Conservation (phyloP, 129 eudicot genomes). For the Ambrosia artemisiifolia region DNA sequence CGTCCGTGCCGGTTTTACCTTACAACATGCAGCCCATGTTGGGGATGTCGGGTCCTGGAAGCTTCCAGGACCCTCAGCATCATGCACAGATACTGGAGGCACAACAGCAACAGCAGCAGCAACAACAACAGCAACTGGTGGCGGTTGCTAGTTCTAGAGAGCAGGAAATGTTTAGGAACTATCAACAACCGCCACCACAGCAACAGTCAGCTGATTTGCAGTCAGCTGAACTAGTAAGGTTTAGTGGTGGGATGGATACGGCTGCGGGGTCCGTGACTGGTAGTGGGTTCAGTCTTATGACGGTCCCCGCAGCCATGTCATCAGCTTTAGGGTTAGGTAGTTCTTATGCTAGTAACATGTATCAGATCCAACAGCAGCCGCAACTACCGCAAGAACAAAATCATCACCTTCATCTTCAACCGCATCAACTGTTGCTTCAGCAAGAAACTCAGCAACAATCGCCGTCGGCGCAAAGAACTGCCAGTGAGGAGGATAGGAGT, state of each 20-base stretch:
- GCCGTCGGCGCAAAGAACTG: not conserved
- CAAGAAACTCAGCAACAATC: constrained; percentile 25
- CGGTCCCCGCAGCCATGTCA: constrained; percentile 18
- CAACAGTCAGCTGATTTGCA: not conserved
- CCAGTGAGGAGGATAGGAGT: constrained; percentile 29
- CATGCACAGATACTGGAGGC: constrained; percentile 22
- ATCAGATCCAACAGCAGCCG: constrained; percentile 38
- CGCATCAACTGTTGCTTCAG: constrained; percentile 24
- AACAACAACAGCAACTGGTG: constrained; percentile 39
- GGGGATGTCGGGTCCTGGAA: constrained; percentile 26
- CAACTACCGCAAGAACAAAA: constrained; percentile 9
- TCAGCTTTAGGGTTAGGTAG: constrained; percentile 43
- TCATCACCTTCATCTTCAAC: constrained; percentile 18
- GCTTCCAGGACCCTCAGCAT: constrained; percentile 15
- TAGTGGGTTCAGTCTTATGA: constrained; percentile 15
- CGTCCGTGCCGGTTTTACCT: constrained; percentile 32
- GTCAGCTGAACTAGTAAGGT: constrained; percentile 16
- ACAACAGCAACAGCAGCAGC: constrained; percentile 5
- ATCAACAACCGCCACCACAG: constrained; percentile 12
- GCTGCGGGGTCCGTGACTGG: constrained; percentile 25
- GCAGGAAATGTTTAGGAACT: constrained; percentile 24
- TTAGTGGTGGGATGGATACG: constrained; percentile 24
- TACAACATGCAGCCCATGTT: constrained; percentile 49
- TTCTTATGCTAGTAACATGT: constrained; percentile 25
- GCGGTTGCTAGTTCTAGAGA: constrained; percentile 34